Conservation (phyloP, 768 basidiomycete genomes). For the Clitopilus passeckerianus region DNA sequence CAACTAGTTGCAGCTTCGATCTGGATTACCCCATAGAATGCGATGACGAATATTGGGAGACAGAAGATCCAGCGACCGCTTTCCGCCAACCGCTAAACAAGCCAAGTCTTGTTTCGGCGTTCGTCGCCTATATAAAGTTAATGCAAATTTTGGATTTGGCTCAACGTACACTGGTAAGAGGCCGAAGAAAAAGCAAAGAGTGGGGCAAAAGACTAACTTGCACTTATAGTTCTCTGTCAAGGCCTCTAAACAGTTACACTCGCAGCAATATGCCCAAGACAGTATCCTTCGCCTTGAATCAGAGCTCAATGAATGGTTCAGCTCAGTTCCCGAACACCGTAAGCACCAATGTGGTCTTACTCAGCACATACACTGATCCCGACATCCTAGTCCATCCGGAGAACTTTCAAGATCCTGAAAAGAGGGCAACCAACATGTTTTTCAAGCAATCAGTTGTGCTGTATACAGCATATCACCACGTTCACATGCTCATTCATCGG, state of each 20-base stretch:
- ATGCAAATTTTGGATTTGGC: constrained; percentile 59
- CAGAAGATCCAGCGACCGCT: constrained; percentile 33
- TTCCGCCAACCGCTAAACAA: constrained; percentile 63
- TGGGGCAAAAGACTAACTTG: not conserved
- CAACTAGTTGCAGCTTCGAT: constrained; percentile 51
- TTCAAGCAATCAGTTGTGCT: constrained; percentile 56
- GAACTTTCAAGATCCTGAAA: constrained; percentile 30
- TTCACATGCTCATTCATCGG: constrained; percentile 75
- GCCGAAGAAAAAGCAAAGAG: not conserved
- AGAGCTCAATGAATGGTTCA: constrained; percentile 71
- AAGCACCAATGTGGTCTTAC: constrained; percentile 6
- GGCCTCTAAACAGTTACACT: constrained; percentile 2
- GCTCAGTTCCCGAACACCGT: constrained; percentile 57
- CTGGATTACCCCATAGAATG: constrained; percentile 59
- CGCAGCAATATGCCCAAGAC: constrained; percentile 31
- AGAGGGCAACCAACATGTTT: constrained; percentile 24
- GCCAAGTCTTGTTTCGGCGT: constrained; percentile 50
- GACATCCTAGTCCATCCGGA: constrained; percentile 16
- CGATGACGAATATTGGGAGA: constrained; percentile 70
- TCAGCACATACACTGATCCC: not conserved
- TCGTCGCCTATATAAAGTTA: constrained; percentile 50
- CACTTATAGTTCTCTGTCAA: constrained; percentile 11
- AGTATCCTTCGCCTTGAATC: constrained; percentile 72
- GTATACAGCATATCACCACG: constrained; percentile 34
- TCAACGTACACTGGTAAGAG: constrained; percentile 55